These are phyloP conservation scores for Ceratonia siliqua DNA, from an alignment of 306 rosid species.

Conservation along the genomic window DNA sequence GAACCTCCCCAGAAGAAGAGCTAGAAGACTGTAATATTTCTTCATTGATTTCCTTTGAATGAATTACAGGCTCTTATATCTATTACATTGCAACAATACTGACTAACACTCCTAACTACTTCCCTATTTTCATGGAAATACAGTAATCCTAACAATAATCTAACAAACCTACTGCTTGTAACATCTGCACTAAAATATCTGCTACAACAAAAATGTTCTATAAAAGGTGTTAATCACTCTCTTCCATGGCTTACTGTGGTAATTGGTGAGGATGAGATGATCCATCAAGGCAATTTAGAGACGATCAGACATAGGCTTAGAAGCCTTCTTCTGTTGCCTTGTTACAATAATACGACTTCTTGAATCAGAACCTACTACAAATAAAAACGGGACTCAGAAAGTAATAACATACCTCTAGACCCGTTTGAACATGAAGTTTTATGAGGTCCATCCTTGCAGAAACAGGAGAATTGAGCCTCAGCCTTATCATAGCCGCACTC, in stretches of 20 bases:
- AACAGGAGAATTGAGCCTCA: constrained; percentile 26
- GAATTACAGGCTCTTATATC: too few relatives aligned
- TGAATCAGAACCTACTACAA: not conserved
- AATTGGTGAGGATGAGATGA: not conserved
- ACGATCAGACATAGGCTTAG: not conserved
- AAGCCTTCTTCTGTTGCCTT: not conserved
- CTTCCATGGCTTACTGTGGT: not conserved
- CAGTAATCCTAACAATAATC: too few relatives aligned
- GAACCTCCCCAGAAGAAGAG: too few relatives aligned
- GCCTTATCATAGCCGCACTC: constrained; percentile 12
- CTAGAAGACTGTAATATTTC: too few relatives aligned
- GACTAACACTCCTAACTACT: too few relatives aligned
- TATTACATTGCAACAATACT: too few relatives aligned
- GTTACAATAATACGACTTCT: not conserved
- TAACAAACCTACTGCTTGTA: too few relatives aligned
- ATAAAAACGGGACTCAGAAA: not conserved
- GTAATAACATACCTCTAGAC: not conserved
- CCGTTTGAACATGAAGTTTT: not conserved
- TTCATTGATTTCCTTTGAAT: too few relatives aligned
- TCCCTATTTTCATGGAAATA: too few relatives aligned
- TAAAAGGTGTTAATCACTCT: not conserved
- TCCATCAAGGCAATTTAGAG: not conserved
- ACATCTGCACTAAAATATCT: not conserved
- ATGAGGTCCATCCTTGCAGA: constrained; percentile 34
- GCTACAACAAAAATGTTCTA: not conserved